Conservation (phyloP, 176 grass and related monocot species). For the Juncus effusus region DNA sequence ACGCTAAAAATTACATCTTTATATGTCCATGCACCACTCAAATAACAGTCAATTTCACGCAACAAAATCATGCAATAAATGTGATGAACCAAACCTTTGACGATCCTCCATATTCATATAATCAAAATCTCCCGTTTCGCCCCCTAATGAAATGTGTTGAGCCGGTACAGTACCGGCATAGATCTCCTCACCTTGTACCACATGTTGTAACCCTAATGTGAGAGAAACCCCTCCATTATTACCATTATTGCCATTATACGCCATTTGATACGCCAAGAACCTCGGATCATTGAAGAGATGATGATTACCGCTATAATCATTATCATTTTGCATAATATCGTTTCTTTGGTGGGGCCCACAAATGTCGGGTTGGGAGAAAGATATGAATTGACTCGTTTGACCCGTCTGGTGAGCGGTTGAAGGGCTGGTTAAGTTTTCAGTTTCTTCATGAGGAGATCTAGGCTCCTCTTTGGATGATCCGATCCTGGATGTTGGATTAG, state of each 20-base stretch:
- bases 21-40: conserved; percentile 39
- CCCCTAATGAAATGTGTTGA: conserved; percentile 19
- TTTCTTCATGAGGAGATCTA: conserved; percentile 44
- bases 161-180: conserved; percentile 18
- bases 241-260: conserved; percentile 34
- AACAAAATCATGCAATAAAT: conserved; percentile 93
- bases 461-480: conserved; percentile 46
- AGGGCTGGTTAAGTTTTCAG: conserved; percentile 55
- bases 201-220: conserved; percentile 82
- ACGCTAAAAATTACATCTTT: conserved; percentile 27
- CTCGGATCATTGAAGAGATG: conserved; percentile 60
- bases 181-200: conserved; percentile 43
- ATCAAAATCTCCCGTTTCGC: conserved; percentile 52
- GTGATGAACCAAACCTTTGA: conserved; percentile 63
- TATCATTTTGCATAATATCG: conserved; percentile 1
- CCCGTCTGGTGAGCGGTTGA: conserved; percentile 28
- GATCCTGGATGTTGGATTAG: conserved; percentile 20
- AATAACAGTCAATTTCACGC: conserved; percentile 25
- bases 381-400: conserved; percentile 28
- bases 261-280: conserved; percentile 70
- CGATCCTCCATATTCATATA: conserved; percentile 57
- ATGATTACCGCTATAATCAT: background rate
- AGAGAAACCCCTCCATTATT: conserved; percentile 59
- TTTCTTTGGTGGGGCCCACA: conserved; percentile 33
- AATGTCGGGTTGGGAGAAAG: conserved; percentile 50